Conservation (phyloP, 495 filamentous ascomycete genomes). For the Podospora conica region DNA sequence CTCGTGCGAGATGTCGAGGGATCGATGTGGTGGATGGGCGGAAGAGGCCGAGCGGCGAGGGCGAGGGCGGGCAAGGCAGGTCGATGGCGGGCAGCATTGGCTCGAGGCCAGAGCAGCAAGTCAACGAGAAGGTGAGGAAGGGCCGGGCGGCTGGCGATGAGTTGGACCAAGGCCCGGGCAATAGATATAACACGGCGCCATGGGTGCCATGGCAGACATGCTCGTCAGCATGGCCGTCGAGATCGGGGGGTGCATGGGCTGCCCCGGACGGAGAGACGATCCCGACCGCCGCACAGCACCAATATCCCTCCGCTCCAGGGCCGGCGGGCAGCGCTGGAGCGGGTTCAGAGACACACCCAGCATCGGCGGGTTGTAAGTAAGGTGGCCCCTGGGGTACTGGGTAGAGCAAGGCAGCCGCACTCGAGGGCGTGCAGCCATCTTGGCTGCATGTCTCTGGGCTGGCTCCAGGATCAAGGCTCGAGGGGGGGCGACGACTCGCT, state of each 20-base stretch:
- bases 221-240: not conserved
- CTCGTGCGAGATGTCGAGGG: not conserved
- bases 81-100: not conserved
- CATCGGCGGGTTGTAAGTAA: not conserved
- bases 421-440: constrained; percentile 13
- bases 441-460: constrained; percentile 16
- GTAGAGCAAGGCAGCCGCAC: constrained; percentile 6
- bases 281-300: constrained; percentile 1
- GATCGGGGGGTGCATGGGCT: not conserved
- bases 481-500: not conserved
- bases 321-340: constrained; percentile 4
- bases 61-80: too few species aligned
- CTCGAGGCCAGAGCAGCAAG: not conserved
- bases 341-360: not conserved
- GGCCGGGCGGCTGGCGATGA: not conserved
- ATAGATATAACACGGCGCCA: not conserved
- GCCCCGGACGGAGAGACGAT: not conserved
- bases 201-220: not conserved
- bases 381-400: not conserved
- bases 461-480: constrained; percentile 21
- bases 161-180: not conserved
- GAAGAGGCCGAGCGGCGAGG: too few species aligned
- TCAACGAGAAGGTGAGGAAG: not conserved
- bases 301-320: not conserved
- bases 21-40: not conserved